These are phyloP conservation scores for Achlya hypogyna DNA, from an alignment of 352 stramenopile genomes.

Conservation along the genomic window DNA sequence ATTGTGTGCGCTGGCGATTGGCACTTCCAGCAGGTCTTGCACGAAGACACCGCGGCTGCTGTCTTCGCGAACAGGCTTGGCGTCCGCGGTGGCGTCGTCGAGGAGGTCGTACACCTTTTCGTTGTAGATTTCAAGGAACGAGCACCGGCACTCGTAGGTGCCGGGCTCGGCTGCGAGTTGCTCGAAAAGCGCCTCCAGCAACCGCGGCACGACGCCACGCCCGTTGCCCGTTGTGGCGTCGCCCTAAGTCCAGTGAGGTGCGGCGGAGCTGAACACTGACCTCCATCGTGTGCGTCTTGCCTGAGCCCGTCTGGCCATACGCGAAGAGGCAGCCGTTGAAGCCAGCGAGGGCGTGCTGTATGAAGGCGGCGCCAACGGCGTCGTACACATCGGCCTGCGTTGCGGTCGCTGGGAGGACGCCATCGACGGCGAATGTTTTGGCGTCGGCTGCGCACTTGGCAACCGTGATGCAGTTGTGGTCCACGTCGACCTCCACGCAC, in stretches of 20 bases:
- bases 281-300: constrained; percentile 85
- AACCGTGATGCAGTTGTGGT: constrained; percentile 52
- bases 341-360: constrained; percentile 72
- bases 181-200: constrained; percentile 71
- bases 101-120: constrained; percentile 84
- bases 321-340: constrained; percentile 88
- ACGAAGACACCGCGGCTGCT: constrained; percentile 68
- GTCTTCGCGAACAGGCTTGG: constrained; percentile 70
- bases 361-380: constrained; percentile 50
- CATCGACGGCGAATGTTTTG: constrained; percentile 79
- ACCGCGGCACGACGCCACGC: constrained; percentile 68
- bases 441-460: constrained; percentile 34
- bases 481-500: constrained; percentile 53
- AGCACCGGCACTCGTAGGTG: constrained; percentile 50
- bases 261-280: neutral
- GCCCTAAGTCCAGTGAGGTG: neutral
- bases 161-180: constrained; percentile 42
- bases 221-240: constrained; percentile 41
- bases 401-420: constrained; percentile 50
- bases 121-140: constrained; percentile 88
- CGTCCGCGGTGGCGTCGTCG: constrained; percentile 39
- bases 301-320: constrained; percentile 80
- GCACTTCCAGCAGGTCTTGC: constrained; percentile 57
- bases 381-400: constrained; percentile 79
- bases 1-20: constrained; percentile 47